phyloP scores from a whole-genome alignment of 129 eudicot genomes.

The Helichrysum umbraculigerum region DNA sequence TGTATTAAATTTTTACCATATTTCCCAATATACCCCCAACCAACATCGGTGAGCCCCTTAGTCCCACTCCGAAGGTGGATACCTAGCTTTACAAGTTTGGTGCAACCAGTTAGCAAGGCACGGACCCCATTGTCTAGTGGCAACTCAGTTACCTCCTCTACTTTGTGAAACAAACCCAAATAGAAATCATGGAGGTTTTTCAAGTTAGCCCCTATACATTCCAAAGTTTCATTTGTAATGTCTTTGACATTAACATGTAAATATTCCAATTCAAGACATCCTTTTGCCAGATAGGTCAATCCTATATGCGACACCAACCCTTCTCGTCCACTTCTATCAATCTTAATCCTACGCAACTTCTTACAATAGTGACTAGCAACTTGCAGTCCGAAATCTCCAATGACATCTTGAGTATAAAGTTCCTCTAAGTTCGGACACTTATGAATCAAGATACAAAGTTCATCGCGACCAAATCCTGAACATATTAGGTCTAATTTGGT shows the following conservation, averaged over 20 bases:
- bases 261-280: constrained; percentile 68
- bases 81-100: constrained; percentile 53
- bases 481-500: constrained; percentile 65
- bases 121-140: constrained; percentile 81
- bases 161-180: constrained; percentile 58
- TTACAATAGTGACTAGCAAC: constrained; percentile 54
- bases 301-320: constrained; percentile 82
- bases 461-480: constrained; percentile 62
- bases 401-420: constrained; percentile 67
- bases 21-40: constrained; percentile 60
- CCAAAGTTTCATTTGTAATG: constrained; percentile 67
- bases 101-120: constrained; percentile 66
- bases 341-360: constrained; percentile 62
- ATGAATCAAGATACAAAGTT: constrained; percentile 51
- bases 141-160: constrained; percentile 57
- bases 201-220: constrained; percentile 52
- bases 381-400: constrained; percentile 72
- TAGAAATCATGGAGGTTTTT: constrained; percentile 67
- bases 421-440: constrained; percentile 72
- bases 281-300: constrained; percentile 58
- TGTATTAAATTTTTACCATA: constrained; percentile 45
- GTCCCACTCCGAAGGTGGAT: constrained; percentile 51
- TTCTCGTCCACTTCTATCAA: constrained; percentile 73
- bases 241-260: constrained; percentile 67
- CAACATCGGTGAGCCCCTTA: constrained; percentile 68